A percentile compares a stretch with the other conserved stretches of the same genome.
Evolutionary conservation across 208 protist species (phyloP).

Genomic region (Acanthamoeba quina): DNA sequence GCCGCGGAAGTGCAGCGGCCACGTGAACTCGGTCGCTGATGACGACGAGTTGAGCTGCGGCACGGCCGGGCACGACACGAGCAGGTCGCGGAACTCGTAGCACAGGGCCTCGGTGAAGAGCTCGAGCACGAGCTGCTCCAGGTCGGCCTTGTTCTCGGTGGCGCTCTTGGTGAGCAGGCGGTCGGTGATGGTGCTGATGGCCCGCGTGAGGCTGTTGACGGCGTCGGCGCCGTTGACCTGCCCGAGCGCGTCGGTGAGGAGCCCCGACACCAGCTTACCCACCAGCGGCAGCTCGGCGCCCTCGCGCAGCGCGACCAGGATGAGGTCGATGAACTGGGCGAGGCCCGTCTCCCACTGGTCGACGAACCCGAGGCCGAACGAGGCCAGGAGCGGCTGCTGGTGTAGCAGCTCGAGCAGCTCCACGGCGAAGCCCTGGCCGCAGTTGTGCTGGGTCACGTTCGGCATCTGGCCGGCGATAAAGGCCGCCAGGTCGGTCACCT

Average conservation of each 20-base stretch:
- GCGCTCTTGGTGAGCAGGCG: neutral
- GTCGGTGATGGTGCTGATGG: conserved; percentile 5
- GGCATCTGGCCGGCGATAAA: neutral
- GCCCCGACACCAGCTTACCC: conserved; percentile 1
- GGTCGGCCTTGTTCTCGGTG: neutral
- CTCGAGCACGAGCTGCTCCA: conserved; percentile 60
- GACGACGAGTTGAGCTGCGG: conserved; percentile 1
- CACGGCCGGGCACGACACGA: neutral
- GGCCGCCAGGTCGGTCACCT: neutral
- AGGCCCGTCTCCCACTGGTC: conserved; percentile 24
- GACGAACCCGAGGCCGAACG: neutral
- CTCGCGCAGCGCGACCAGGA: neutral
- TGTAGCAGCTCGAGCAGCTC: neutral
- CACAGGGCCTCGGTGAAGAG: conserved; percentile 45
- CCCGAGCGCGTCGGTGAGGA: neutral
- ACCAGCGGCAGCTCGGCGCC: conserved; percentile 7
- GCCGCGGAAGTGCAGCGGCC: conserved; percentile 48
- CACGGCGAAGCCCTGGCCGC: conserved; percentile 33
- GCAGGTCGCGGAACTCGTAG: neutral
- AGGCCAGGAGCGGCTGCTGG: conserved; percentile 19
- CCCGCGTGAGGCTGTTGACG: conserved; percentile 11
- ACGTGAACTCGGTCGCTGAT: neutral
- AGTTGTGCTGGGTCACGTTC: neutral
- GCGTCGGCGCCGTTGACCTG: conserved; percentile 6
- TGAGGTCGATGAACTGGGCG: neutral